Percentiles rank a stretch among this genome's conserved stretches.
These are phyloP conservation scores for Trichoderma simmonsii DNA, from an alignment of 2,329 filamentous ascomycete genomes.

Conservation along the genomic window DNA sequence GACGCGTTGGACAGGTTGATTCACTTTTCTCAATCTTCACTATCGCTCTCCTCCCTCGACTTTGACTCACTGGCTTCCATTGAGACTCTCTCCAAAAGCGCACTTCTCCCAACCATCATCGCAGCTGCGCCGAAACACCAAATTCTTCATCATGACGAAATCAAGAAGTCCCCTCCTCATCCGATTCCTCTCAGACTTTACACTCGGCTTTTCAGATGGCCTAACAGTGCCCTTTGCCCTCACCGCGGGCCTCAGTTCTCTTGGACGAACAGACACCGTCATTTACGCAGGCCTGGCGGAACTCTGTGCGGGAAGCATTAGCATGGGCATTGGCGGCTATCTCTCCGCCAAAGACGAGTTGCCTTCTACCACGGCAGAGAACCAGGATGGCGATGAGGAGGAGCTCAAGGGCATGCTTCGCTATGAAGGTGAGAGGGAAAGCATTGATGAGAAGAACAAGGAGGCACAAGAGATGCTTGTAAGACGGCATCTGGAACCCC, in stretches of 20 bases:
- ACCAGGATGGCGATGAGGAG: constrained; percentile 22
- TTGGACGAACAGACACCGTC: constrained; percentile 59
- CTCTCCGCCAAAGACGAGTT: constrained; percentile 52
- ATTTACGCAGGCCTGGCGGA: constrained; percentile 69
- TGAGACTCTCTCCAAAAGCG: neutral
- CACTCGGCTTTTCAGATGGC: constrained; percentile 71
- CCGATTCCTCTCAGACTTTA: constrained; percentile 60
- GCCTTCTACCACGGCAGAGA: neutral
- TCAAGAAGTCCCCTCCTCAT: constrained; percentile 30
- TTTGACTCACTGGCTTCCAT: neutral
- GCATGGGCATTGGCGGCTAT: constrained; percentile 71
- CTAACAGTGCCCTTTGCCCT: constrained; percentile 73
- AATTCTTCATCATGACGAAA: constrained; percentile 22
- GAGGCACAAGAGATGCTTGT: constrained; percentile 25
- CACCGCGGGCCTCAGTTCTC: constrained; percentile 63
- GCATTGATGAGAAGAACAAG: constrained; percentile 21
- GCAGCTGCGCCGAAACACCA: neutral
- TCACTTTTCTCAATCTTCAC: neutral
- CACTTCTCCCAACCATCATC: neutral
- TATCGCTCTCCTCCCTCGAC: neutral
- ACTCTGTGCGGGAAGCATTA: constrained; percentile 67
- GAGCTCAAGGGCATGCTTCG: constrained; percentile 29
- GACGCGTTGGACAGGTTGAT: neutral
- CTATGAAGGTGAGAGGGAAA: constrained; percentile 8
- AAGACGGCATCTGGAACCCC: constrained; percentile 33